A percentile compares a stretch with the other conserved stretches of the same genome.
These are phyloP conservation scores for Bromus sterilis DNA, from an alignment of 176 grass and related monocot genomes.

Conservation along the genomic window DNA sequence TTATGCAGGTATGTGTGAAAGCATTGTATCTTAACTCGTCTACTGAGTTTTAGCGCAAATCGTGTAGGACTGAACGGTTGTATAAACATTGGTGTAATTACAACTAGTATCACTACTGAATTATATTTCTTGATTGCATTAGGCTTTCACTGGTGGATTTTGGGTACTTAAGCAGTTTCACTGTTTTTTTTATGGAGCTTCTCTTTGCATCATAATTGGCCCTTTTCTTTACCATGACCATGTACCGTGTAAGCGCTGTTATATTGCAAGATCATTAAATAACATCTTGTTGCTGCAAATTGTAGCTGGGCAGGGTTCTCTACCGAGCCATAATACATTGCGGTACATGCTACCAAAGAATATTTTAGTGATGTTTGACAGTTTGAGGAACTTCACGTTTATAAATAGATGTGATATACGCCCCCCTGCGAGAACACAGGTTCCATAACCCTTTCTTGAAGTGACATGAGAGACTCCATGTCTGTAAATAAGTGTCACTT, in stretches of 20 bases:
- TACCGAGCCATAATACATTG: neutral
- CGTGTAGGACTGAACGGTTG: neutral
- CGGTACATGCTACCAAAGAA: neutral
- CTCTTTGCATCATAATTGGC: neutral
- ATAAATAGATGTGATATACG: neutral
- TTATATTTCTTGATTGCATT: neutral
- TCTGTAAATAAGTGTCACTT: neutral
- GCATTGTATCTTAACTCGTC: neutral
- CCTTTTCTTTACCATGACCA: neutral
- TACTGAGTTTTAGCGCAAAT: neutral
- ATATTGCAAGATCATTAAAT: neutral
- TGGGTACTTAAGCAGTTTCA: neutral
- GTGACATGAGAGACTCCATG: neutral
- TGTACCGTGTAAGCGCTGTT: neutral
- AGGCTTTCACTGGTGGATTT: neutral
- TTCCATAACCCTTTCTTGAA: neutral
- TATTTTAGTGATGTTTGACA: neutral
- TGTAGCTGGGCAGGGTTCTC: neutral
- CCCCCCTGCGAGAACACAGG: neutral
- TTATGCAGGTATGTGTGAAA: constrained; percentile 65
- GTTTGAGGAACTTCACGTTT: neutral
- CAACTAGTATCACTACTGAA: neutral
- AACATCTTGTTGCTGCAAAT: neutral
- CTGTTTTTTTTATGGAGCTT: neutral
- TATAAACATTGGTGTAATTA: neutral